Conservation (phyloP, 2,329 filamentous ascomycete species). For the Colletotrichum spaethianum region DNA sequence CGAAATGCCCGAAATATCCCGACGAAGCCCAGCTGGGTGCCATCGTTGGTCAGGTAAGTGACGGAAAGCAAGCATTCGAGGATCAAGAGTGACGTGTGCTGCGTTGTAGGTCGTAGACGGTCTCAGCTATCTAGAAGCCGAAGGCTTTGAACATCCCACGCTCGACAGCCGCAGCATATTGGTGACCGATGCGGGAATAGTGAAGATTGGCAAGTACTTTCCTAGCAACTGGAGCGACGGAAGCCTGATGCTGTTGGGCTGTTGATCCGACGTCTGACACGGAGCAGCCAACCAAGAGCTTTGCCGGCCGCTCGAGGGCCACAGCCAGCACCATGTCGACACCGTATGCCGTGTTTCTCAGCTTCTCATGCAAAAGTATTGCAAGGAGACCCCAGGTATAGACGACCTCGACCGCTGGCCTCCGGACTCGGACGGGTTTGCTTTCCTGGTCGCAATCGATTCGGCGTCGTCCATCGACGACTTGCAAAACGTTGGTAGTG, state of each 20-base stretch:
- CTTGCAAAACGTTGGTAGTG: neutral
- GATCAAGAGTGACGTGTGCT: neutral
- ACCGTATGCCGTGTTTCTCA: neutral
- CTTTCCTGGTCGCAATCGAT: neutral
- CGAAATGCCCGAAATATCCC: neutral
- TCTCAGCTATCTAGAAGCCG: slow-evolving; percentile 8
- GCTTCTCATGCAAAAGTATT: slow-evolving; percentile 10
- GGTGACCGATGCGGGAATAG: neutral
- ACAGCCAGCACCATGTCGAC: neutral
- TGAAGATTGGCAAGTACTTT: neutral
- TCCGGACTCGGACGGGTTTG: neutral
- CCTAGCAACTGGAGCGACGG: neutral
- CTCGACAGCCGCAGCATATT: neutral
- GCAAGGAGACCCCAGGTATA: neutral
- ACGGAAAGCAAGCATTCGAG: neutral
- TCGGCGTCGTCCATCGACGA: neutral
- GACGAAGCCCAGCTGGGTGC: neutral
- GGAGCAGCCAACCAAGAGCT: neutral
- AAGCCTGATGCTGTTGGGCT: neutral
- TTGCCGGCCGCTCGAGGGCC: neutral
- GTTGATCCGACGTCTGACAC: neutral
- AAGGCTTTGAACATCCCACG: slow-evolving; percentile 7
- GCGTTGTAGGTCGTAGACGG: neutral
- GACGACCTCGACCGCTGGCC: neutral
- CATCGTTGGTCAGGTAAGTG: neutral